These are phyloP conservation scores for Cerrena zonata DNA, from an alignment of 1,284 basidiomycete genomes.

Conservation along the genomic window DNA sequence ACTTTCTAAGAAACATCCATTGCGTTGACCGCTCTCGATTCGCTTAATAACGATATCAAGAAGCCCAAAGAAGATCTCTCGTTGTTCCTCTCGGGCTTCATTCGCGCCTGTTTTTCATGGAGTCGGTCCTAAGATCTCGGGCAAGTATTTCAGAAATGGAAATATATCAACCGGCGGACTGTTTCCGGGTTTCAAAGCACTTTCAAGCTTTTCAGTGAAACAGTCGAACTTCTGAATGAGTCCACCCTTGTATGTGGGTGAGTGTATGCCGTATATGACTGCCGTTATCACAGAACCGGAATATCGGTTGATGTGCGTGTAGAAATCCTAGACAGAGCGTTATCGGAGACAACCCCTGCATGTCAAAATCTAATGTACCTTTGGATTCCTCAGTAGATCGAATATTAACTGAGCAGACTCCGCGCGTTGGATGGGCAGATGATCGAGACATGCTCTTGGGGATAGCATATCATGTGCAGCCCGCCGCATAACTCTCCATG, in stretches of 20 bases:
- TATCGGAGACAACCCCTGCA: too few species aligned
- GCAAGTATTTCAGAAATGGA: slow-evolving; percentile 22
- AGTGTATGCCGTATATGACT: slow-evolving; percentile 23
- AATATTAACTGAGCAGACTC: slow-evolving; percentile 18
- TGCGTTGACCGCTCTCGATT: slow-evolving; percentile 14
- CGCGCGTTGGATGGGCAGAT: slow-evolving; percentile 22
- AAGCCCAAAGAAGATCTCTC: slow-evolving; percentile 17
- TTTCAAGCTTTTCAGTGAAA: background rate
- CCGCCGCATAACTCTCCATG: slow-evolving; percentile 3
- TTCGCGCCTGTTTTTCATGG: slow-evolving; percentile 19
- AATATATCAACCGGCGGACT: slow-evolving; percentile 27
- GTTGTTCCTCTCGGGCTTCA: slow-evolving; percentile 14
- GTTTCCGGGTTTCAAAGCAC: slow-evolving; percentile 16
- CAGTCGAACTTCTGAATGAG: slow-evolving; percentile 19
- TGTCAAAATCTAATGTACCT: too few species aligned
- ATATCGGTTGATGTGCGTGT: slow-evolving; percentile 22
- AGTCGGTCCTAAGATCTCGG: slow-evolving; percentile 18
- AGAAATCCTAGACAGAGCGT: slow-evolving; percentile 24
- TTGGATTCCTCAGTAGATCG: slow-evolving; percentile 18
- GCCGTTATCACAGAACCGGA: slow-evolving; percentile 20
- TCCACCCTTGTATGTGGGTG: slow-evolving; percentile 17
- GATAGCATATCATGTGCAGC: slow-evolving; percentile 1
- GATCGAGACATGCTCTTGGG: slow-evolving; percentile 4
- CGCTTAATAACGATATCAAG: slow-evolving; percentile 14
- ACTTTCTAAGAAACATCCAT: slow-evolving; percentile 20